These are phyloP conservation scores for Cyberlindnera japonica DNA, from an alignment of 805 yeast genomes.

Conservation along the genomic window DNA sequence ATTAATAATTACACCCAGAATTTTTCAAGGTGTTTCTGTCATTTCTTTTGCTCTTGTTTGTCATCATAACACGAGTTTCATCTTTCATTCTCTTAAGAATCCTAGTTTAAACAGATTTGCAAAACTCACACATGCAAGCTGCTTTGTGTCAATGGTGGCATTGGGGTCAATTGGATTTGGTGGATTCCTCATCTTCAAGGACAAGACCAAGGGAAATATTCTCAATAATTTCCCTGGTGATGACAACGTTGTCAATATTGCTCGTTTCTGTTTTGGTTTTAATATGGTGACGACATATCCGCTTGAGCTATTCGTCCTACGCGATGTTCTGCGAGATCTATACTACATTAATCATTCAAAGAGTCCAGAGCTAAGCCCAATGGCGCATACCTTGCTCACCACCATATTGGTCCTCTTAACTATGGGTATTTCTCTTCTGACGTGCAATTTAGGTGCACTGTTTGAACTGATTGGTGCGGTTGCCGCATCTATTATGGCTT, in stretches of 20 bases:
- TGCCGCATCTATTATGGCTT: conserved; percentile 89
- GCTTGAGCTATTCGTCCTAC: conserved; percentile 80
- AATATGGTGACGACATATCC: conserved; percentile 94
- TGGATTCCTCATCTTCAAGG: conserved; percentile 74
- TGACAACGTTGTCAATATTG: conserved; percentile 75
- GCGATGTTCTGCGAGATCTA: conserved; percentile 79
- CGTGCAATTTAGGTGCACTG: conserved; percentile 87
- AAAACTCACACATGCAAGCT: conserved; percentile 76
- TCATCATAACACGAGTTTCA: conserved; percentile 90
- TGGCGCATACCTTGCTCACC: conserved; percentile 61
- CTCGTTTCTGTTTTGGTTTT: conserved; percentile 86
- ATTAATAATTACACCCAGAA: conserved; percentile 54
- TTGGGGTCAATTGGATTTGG: conserved; percentile 75
- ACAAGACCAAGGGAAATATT: conserved; percentile 79
- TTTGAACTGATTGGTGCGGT: conserved; percentile 90
- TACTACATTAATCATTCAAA: conserved; percentile 35
- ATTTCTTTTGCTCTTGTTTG: conserved; percentile 94
- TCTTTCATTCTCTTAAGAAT: conserved; percentile 74
- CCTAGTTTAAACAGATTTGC: conserved; percentile 77
- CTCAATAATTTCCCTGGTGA: conserved; percentile 79
- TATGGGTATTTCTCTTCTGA: conserved; percentile 70
- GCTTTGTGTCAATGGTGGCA: conserved; percentile 73
- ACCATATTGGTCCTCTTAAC: conserved; percentile 61
- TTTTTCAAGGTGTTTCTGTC: conserved; percentile 90
- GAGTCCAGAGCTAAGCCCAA: conserved; percentile 39